Evolutionary conservation across 805 yeast genomes (phyloP).

Genomic region (Candida saitoana): DNA sequence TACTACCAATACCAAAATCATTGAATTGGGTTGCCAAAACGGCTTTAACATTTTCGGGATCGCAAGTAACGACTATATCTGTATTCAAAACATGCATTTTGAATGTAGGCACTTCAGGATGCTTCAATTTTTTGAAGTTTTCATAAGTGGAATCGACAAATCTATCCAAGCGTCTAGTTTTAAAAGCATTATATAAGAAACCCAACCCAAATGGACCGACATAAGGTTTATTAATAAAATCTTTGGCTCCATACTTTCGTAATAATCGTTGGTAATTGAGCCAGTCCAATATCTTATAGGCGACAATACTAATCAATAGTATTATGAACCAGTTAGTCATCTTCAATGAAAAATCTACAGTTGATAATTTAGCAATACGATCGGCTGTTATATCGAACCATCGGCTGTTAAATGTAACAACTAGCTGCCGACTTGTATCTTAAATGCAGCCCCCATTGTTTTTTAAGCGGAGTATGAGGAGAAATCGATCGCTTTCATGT

Average conservation of each 20-base stretch:
- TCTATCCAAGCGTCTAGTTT: constrained; percentile 14
- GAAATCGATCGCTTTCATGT: not conserved
- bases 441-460: not conserved
- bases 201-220: constrained; percentile 20
- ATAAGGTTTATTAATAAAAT: constrained; percentile 1
- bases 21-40: constrained; percentile 31
- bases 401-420: not conserved
- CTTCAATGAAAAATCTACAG: not conserved
- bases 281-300: not conserved
- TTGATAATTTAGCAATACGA: not conserved
- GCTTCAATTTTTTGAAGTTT: constrained; percentile 9
- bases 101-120: constrained; percentile 8
- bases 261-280: not conserved
- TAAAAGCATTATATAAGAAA: constrained; percentile 9
- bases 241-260: constrained; percentile 13
- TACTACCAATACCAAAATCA: constrained; percentile 30
- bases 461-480: not conserved
- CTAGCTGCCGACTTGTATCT: not conserved
- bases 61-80: constrained; percentile 23
- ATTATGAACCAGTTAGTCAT: constrained; percentile 11
- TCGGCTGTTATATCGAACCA: not conserved
- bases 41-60: constrained; percentile 35
- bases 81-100: constrained; percentile 7
- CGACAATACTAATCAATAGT: constrained; percentile 2
- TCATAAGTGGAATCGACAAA: constrained; percentile 14